These are phyloP conservation scores for Thalassiosira profunda DNA, from an alignment of 108 stramenopile species.

Conservation along the genomic window DNA sequence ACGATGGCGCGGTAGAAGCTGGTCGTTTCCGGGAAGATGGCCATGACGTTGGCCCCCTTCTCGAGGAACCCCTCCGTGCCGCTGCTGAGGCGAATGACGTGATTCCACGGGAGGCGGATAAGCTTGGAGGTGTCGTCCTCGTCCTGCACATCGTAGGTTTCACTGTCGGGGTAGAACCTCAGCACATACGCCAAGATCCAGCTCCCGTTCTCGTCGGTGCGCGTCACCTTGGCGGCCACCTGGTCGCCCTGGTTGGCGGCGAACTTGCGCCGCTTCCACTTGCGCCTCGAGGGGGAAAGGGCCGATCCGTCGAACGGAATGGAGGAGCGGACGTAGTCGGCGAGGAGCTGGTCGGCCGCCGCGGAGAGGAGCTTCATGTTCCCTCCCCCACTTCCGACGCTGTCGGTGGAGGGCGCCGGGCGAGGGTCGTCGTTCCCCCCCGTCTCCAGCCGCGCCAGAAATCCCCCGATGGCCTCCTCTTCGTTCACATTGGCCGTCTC, in stretches of 20 bases:
- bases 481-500: slow-evolving; percentile 85
- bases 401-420: slow-evolving; percentile 3
- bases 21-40: slow-evolving; percentile 99
- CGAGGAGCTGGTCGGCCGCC: slow-evolving; percentile 40
- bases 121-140: slow-evolving; percentile 95
- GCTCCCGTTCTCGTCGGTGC: slow-evolving; percentile 95
- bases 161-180: slow-evolving; percentile 86
- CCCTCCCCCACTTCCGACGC: slow-evolving; percentile 15
- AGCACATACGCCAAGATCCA: slow-evolving; percentile 95
- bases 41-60: slow-evolving; percentile 93
- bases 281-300: slow-evolving; percentile 42
- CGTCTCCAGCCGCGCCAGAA: slow-evolving; percentile 68
- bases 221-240: slow-evolving; percentile 96
- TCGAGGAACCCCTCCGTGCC: slow-evolving; percentile 88
- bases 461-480: slow-evolving; percentile 87
- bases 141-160: slow-evolving; percentile 97
- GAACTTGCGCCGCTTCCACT: slow-evolving; percentile 77
- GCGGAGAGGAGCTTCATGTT: slow-evolving; percentile 50
- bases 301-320: slow-evolving; percentile 71
- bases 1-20: slow-evolving; percentile 95
- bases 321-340: slow-evolving; percentile 79
- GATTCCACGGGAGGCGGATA: slow-evolving; percentile 92
- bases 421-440: slow-evolving; percentile 36
- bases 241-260: slow-evolving; percentile 90
- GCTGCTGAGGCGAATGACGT: slow-evolving; percentile 89